Percentiles rank a stretch among this genome's conserved stretches.
Evolutionary conservation across 2,329 filamentous ascomycete species (phyloP).

Genomic region (Cordyceps javanica): DNA sequence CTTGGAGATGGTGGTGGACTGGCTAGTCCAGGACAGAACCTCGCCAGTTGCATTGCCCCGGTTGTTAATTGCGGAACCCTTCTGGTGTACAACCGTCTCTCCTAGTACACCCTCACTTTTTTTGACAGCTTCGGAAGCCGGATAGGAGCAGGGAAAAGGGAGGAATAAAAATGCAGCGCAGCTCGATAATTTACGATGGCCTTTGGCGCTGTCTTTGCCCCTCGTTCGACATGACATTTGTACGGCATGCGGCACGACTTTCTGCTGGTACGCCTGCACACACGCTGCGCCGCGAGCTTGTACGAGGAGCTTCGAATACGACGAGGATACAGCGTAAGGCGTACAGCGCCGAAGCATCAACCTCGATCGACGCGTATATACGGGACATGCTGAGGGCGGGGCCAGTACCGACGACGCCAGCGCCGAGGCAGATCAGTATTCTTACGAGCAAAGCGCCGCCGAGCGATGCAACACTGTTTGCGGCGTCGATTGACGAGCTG

Average conservation of each 20-base stretch:
- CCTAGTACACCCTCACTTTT: neutral
- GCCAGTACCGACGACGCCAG: neutral
- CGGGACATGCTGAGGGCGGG: slow-evolving; percentile 33
- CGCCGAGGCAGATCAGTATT: neutral
- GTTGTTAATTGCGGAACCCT: slow-evolving; percentile 13
- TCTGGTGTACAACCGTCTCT: neutral
- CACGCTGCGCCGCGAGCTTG: slow-evolving; percentile 7
- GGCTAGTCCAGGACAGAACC: slow-evolving; percentile 14
- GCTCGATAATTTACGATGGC: slow-evolving; percentile 43
- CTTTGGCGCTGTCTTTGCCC: slow-evolving; percentile 61
- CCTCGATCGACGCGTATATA: slow-evolving; percentile 26
- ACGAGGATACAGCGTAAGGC: neutral
- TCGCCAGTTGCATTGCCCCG: slow-evolving; percentile 26
- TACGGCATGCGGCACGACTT: slow-evolving; percentile 23
- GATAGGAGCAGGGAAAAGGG: neutral
- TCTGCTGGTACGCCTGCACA: slow-evolving; percentile 18
- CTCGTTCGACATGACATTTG: slow-evolving; percentile 36
- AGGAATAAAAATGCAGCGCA: slow-evolving; percentile 25
- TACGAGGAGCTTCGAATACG: slow-evolving; percentile 11
- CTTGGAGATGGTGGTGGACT: neutral
- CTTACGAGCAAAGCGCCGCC: slow-evolving; percentile 14
- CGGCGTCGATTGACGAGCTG: slow-evolving; percentile 21
- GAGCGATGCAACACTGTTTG: slow-evolving; percentile 15
- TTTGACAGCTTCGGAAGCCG: neutral
- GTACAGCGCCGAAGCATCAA: slow-evolving; percentile 11